Conservation (phyloP, 2,329 filamentous ascomycete genomes). For the Colletotrichum musicola region DNA sequence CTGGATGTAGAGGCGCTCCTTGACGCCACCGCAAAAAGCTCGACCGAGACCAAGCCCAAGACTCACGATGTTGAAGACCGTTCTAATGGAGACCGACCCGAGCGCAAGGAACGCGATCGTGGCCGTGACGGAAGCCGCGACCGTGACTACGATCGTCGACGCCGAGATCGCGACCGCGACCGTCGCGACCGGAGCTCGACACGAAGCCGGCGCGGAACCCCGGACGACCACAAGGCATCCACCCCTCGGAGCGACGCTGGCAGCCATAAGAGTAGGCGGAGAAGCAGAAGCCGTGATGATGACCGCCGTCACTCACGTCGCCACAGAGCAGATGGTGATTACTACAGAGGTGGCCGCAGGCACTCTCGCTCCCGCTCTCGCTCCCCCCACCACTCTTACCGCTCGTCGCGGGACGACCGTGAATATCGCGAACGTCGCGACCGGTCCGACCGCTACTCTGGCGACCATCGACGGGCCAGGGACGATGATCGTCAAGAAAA, state of each 20-base stretch:
- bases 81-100: conserved; percentile 63
- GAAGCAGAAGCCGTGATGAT: conserved; percentile 83
- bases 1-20: conserved; percentile 90
- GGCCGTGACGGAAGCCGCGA: conserved; percentile 62
- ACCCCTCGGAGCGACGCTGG: conserved; percentile 82
- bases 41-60: conserved; percentile 62
- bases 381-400: conserved; percentile 74
- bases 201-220: conserved; percentile 61
- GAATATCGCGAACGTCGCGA: conserved; percentile 69
- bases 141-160: conserved; percentile 62
- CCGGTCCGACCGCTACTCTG: conserved; percentile 50
- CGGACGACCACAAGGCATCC: conserved; percentile 70
- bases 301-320: conserved; percentile 80
- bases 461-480: conserved; percentile 65
- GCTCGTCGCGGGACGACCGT: conserved; percentile 64
- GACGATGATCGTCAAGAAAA: conserved; percentile 60
- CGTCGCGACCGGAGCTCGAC: conserved; percentile 69
- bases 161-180: conserved; percentile 60
- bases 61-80: conserved; percentile 67
- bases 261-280: conserved; percentile 84
- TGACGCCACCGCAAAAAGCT: conserved; percentile 81
- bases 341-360: conserved; percentile 64
- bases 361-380: conserved; percentile 78
- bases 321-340: conserved; percentile 77
- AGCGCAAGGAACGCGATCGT: conserved; percentile 63